Evolutionary conservation across 805 yeast genomes (phyloP), one percentile per base, ranked within the genome.

Genomic region (Ogataea philodendri): DNA sequence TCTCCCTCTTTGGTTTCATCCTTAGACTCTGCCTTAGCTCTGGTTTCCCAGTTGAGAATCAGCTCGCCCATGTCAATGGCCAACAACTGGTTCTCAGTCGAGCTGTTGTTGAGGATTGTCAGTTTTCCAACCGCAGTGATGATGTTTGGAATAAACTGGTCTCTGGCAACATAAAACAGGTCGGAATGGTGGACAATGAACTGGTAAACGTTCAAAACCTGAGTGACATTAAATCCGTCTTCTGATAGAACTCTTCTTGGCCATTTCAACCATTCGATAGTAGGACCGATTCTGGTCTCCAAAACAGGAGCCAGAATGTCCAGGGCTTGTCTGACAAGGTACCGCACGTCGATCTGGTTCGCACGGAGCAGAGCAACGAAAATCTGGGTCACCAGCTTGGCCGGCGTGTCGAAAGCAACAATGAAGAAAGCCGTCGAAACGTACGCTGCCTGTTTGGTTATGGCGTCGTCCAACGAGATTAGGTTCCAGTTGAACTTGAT

Each of bases 401-500:
- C 72, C 6, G 96, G 94, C 1, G 96, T 87, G 28, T 88, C 97
- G 54, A 79, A 93, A 1, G 82, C 83, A 0, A 87, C 74, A 41
- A 93, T 88, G 59, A 90, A 93, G 55, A 78, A 78, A 0, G 95
- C 75, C 2, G 94, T 88, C 0, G 89, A 78, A 20, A 88, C 85
- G 55, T 90, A 89, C 0, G 97, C 97, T 3, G 93, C 85, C 49
- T 89, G 95, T 54, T 93, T 93, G 16, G 95, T 77, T 32, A 88
- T 74, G 33, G 80, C 74, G 55, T 93, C 99, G 44, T 89, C 97
- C 20, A 89, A 65, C 48, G 86, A 86, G 53, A 93, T 81, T 51
- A 81, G 84, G 48, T 85, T 84, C 99, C 99, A 93, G 49, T 88
- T 84, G 63, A 88, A 93, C 57, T 86, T 87, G 58, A 93, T 86